Evolutionary conservation across 2,329 filamentous ascomycete genomes (phyloP), one percentile per base, ranked within the genome.

Genomic region (Tolypocladium pustulatum): DNA sequence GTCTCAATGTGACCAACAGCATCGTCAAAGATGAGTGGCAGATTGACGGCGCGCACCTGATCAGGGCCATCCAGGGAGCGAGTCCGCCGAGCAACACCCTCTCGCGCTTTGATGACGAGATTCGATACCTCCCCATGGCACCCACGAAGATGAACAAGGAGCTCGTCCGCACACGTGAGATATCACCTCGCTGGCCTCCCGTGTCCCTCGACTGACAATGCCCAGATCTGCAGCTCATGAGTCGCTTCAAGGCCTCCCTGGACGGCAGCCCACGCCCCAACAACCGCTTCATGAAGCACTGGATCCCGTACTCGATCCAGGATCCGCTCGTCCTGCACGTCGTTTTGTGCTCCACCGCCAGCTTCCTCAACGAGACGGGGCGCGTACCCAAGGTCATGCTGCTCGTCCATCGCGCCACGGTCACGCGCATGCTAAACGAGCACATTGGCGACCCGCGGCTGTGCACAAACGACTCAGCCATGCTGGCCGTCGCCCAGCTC

Each of bases 301-400:
- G 77, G 68, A 70, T 79, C 8, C 77, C 78, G 0, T 76, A 72
- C 61, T 78, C 73, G 53, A 68, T 81, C 13, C 76, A 81, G 57
- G 77, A 78, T n/a, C 77, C 76, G 5, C 69, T 82, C 4, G 70
- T 81, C 12, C 67, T 76, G 0, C 76, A 79, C 54, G 75, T 79
- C 10, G 73, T 78, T 40, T 72, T 81, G 5, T 81, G 78, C 63
- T 78, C 78, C 8, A 75, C 79, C 0, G 75, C 78, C 0, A 80
- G 78, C 63, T 81, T 81, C 63, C 70, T 81, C 36, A 72, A 75
- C 41, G 79, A 82, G 63, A 77, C 76, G 0, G 75, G 77, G 3
- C 75, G 77, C 41, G 66, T 81, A 2, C 74, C 77, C 49, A 75
- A 75, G 61, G 69, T 70, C 10, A 70, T 75, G 4, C 71, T 76